Conservation (phyloP, 1,139 yeast genomes). For the Nadsonia starkeyi-henricii region DNA sequence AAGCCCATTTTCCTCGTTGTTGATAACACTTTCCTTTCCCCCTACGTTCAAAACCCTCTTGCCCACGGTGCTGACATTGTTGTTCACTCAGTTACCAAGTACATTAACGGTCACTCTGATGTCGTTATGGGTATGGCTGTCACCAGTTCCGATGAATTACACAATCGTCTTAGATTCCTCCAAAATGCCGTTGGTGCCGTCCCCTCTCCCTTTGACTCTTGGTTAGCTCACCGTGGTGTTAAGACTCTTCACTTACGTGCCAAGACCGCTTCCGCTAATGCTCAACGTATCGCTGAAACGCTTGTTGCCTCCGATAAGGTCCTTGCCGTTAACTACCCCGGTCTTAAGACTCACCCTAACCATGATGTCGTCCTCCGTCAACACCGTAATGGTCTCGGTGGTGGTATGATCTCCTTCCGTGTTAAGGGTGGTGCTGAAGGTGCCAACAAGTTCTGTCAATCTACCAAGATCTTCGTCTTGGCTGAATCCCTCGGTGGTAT, state of each 20-base stretch:
- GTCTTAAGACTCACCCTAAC: constrained; percentile 52
- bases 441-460: constrained; percentile 59
- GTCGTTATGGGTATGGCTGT: constrained; percentile 81
- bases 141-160: constrained; percentile 46
- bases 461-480: constrained; percentile 64
- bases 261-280: constrained; percentile 51
- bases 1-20: constrained; percentile 55
- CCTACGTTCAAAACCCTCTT: constrained; percentile 80
- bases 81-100: constrained; percentile 81
- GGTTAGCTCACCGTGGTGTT: constrained; percentile 89
- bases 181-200: constrained; percentile 85
- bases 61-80: constrained; percentile 75
- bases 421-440: constrained; percentile 69
- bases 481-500: constrained; percentile 90
- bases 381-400: constrained; percentile 78
- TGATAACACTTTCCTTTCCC: constrained; percentile 90
- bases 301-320: constrained; percentile 40
- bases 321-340: constrained; percentile 67
- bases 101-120: constrained; percentile 86
- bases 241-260: constrained; percentile 77
- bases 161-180: constrained; percentile 55
- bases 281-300: constrained; percentile 59
- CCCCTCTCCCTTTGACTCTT: constrained; percentile 81
- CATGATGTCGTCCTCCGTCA: constrained; percentile 53
- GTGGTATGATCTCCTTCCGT: constrained; percentile 87